phyloP scores from a whole-genome alignment of 441 rosid species.

The Adansonia madagascariensis region DNA sequence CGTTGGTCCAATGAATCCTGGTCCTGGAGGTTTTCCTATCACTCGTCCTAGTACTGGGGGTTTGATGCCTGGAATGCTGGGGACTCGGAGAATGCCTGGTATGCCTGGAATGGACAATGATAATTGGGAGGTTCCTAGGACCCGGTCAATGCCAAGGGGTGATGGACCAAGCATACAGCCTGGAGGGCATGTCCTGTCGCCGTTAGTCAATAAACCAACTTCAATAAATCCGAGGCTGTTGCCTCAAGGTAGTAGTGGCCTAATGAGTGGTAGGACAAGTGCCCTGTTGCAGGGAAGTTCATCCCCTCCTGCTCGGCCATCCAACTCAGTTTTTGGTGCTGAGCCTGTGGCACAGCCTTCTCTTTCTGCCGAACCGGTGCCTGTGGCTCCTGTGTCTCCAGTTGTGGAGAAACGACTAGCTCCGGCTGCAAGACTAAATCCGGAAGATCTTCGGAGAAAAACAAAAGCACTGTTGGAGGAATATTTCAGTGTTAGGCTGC shows the following conservation, averaged over 20 bases:
- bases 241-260: slow-evolving; percentile 79
- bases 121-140: slow-evolving; percentile 78
- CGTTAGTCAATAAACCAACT: slow-evolving; percentile 45
- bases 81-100: slow-evolving; percentile 91
- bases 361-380: slow-evolving; percentile 28
- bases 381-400: slow-evolving; percentile 36
- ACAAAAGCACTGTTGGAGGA: slow-evolving; percentile 69
- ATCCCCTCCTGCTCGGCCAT: slow-evolving; percentile 39
- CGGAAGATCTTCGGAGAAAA: slow-evolving; percentile 56
- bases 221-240: slow-evolving; percentile 62
- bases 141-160: slow-evolving; percentile 75
- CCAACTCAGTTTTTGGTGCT: slow-evolving; percentile 28
- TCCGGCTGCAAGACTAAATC: slow-evolving; percentile 44
- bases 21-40: slow-evolving; percentile 64
- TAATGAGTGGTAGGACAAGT: slow-evolving; percentile 63
- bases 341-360: slow-evolving; percentile 41
- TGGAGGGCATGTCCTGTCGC: slow-evolving; percentile 47
- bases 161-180: slow-evolving; percentile 54
- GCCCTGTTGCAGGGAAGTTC: slow-evolving; percentile 66
- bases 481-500: slow-evolving; percentile 54
- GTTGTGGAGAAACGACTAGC: slow-evolving; percentile 49
- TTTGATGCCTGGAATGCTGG: slow-evolving; percentile 90
- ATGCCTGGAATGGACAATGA: slow-evolving; percentile 80
- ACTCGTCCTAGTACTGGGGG: slow-evolving; percentile 71
- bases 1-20: slow-evolving; percentile 46